A percentile compares a stretch with the other conserved stretches of the same genome.
phyloP scores from a whole-genome alignment of 2,329 filamentous ascomycete species.

The Nakataea oryzae region DNA sequence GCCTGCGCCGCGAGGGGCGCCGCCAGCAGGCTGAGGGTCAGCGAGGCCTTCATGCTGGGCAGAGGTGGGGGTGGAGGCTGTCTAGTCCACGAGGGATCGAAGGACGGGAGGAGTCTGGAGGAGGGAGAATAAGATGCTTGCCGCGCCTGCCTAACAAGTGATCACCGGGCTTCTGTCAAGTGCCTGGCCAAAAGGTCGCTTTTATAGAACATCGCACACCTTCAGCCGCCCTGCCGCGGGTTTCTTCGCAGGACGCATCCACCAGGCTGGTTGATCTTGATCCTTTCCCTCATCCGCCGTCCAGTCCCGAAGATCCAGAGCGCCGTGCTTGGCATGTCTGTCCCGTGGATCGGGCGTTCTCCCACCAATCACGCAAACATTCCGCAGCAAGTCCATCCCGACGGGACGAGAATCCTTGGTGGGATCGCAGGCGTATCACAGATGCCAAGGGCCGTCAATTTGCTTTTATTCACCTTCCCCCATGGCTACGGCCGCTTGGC shows the following conservation, averaged over 20 bases:
- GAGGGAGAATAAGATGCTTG: neutral
- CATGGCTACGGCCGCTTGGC: too few relatives aligned
- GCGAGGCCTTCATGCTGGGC: conserved; percentile 8
- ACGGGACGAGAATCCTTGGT: neutral
- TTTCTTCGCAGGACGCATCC: neutral
- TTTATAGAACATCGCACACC: neutral
- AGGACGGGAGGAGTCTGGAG: too few relatives aligned
- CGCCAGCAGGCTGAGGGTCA: conserved; percentile 8
- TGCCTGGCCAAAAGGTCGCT: neutral
- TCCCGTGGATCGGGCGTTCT: neutral
- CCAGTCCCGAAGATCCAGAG: neutral
- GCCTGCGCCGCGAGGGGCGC: conserved; percentile 9
- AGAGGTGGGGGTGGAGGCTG: neutral
- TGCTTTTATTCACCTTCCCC: neutral
- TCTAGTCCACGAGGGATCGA: neutral
- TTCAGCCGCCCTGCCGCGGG: neutral
- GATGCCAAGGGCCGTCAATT: neutral
- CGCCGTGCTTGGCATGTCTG: neutral
- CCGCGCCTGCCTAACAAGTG: neutral
- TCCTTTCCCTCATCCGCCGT: neutral
- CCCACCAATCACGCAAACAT: neutral
- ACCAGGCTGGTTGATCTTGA: neutral
- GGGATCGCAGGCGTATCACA: neutral
- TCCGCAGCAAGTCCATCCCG: neutral
- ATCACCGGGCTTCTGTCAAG: neutral